Evolutionary conservation across 352 stramenopile genomes (phyloP).

Genomic region (Phytophthora macrochlamydospora): DNA sequence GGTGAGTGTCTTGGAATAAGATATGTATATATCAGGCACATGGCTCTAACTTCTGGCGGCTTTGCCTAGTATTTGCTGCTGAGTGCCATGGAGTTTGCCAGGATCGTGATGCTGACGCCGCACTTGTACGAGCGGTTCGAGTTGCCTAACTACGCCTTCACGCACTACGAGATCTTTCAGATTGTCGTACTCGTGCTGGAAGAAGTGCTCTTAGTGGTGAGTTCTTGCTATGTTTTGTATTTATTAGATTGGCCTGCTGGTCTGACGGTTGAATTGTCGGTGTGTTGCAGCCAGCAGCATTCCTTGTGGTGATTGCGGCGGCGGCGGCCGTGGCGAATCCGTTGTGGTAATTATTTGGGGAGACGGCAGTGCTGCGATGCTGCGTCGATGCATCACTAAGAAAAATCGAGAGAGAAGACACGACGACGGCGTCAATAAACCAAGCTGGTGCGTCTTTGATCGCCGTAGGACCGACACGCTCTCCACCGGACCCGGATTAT

Average conservation of each 20-base stretch:
- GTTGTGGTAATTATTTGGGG: slow-evolving; percentile 45
- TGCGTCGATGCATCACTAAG: slow-evolving; percentile 28
- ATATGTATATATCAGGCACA: slow-evolving; percentile 10
- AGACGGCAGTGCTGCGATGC: not conserved
- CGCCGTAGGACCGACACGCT: not conserved
- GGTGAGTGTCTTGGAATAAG: slow-evolving; percentile 38
- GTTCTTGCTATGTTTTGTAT: slow-evolving; percentile 12
- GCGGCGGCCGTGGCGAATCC: slow-evolving; percentile 62
- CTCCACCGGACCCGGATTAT: slow-evolving; percentile 11
- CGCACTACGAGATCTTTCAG: slow-evolving; percentile 79
- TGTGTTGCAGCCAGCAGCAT: slow-evolving; percentile 54
- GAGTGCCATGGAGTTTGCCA: slow-evolving; percentile 72
- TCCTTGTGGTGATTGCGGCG: slow-evolving; percentile 72
- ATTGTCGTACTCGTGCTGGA: slow-evolving; percentile 65
- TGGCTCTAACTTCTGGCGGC: too few species aligned
- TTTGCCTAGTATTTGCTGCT: slow-evolving; percentile 62
- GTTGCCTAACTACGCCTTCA: slow-evolving; percentile 61
- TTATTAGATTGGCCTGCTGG: not conserved
- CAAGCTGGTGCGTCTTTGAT: not conserved
- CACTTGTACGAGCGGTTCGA: slow-evolving; percentile 68
- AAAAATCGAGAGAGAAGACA: slow-evolving; percentile 9
- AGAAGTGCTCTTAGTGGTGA: slow-evolving; percentile 73
- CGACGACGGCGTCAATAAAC: slow-evolving; percentile 10
- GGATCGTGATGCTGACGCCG: slow-evolving; percentile 69
- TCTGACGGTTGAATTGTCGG: slow-evolving; percentile 8